Evolutionary conservation across 441 rosid genomes (phyloP).

Genomic region (Brassica hybrid): DNA sequence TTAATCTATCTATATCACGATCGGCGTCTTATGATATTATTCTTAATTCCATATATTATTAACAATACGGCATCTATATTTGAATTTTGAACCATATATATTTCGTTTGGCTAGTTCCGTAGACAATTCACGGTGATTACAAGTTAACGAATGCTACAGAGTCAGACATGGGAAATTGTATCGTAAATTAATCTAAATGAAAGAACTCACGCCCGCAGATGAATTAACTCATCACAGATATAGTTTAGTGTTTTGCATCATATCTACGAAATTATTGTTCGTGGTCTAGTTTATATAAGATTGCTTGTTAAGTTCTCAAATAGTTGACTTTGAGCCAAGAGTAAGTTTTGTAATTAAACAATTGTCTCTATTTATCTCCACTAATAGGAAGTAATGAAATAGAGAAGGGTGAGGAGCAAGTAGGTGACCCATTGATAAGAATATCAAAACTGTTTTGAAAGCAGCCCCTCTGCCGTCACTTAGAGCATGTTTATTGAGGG

Average conservation of each 20-base stretch:
- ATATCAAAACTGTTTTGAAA: constrained; percentile 35
- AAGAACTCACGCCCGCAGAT: not conserved
- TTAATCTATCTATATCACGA: constrained; percentile 29
- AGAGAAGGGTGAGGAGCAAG: constrained; percentile 18
- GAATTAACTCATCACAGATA: not conserved
- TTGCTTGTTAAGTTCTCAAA: not conserved
- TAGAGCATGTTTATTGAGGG: too few relatives aligned
- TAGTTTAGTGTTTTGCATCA: not conserved
- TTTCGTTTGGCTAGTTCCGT: constrained; percentile 17
- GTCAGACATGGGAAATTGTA: not conserved
- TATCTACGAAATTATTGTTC: not conserved
- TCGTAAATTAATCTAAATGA: not conserved
- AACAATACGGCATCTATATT: constrained; percentile 9
- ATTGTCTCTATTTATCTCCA: constrained; percentile 3
- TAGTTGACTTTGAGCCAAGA: not conserved
- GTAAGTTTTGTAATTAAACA: not conserved
- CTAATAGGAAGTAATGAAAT: constrained; percentile 10
- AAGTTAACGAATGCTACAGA: constrained; percentile 7
- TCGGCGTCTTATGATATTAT: constrained; percentile 29
- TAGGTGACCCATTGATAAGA: constrained; percentile 42
- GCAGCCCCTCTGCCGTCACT: constrained; percentile 28
- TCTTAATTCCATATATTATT: constrained; percentile 24
- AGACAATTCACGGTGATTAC: not conserved
- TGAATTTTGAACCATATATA: constrained; percentile 15
- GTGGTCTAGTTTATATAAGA: not conserved